Conservation (phyloP, 371 early-diverging fungal species). For the Batrachochytrium dendrobatidis region DNA sequence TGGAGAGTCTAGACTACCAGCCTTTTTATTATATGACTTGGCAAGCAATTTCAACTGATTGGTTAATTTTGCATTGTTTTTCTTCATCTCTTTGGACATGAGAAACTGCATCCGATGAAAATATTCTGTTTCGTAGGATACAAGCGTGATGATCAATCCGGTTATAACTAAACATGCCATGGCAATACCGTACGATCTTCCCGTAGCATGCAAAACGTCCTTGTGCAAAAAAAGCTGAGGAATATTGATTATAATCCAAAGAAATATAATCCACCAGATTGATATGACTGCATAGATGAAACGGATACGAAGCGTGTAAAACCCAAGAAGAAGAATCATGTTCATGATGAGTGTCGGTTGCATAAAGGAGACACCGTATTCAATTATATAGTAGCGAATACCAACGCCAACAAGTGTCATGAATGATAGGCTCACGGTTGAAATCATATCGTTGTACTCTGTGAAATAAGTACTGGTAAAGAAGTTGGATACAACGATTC, state of each 20-base stretch:
- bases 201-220: not conserved
- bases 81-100: constrained; percentile 25
- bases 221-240: not conserved
- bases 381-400: constrained; percentile 28
- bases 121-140: constrained; percentile 29
- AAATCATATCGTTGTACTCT: constrained; percentile 17
- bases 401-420: constrained; percentile 22
- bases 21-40: constrained; percentile 33
- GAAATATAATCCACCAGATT: constrained; percentile 9
- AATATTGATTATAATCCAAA: constrained; percentile 16
- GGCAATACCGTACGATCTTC: constrained; percentile 12
- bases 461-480: constrained; percentile 13
- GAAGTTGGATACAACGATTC: constrained; percentile 14
- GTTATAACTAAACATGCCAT: constrained; percentile 15
- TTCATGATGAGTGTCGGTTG: constrained; percentile 22
- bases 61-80: constrained; percentile 37
- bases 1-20: constrained; percentile 42
- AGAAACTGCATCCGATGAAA: constrained; percentile 30
- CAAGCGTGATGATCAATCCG: constrained; percentile 14
- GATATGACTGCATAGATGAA: constrained; percentile 22
- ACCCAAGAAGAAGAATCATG: constrained; percentile 18
- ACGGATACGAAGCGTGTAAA: constrained; percentile 21
- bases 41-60: constrained; percentile 41
- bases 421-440: constrained; percentile 13
- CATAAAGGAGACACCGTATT: constrained; percentile 17